phyloP scores from a whole-genome alignment of 2,329 filamentous ascomycete species.

The Pseudogymnoascus verrucosus region DNA sequence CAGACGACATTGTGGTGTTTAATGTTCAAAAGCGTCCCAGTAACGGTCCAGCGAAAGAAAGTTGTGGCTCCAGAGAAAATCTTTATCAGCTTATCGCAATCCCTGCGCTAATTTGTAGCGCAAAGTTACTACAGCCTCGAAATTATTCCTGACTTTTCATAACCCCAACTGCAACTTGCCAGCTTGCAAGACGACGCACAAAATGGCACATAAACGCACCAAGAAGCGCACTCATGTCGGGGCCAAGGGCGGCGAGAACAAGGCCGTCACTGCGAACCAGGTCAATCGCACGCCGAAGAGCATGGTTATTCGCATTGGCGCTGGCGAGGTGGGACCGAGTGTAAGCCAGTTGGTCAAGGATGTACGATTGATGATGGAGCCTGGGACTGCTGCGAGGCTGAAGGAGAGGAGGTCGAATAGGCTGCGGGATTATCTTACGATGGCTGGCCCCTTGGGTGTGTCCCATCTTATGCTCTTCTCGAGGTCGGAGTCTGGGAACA shows the following conservation, averaged over 20 bases:
- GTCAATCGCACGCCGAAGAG: constrained; percentile 69
- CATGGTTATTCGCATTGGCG: constrained; percentile 97
- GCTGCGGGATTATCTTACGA: constrained; percentile 84
- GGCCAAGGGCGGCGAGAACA: constrained; percentile 45
- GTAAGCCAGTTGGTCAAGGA: constrained; percentile 88
- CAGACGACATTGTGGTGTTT: constrained; percentile 22
- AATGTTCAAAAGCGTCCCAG: constrained; percentile 8
- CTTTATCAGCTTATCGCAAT: constrained; percentile 27
- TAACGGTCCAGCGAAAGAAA: background rate
- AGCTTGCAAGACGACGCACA: constrained; percentile 14
- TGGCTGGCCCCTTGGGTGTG: constrained; percentile 90
- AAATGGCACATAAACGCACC: constrained; percentile 70
- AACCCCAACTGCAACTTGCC: constrained; percentile 14
- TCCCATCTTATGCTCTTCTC: constrained; percentile 92
- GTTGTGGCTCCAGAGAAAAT: constrained; percentile 17
- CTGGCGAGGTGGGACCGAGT: constrained; percentile 84
- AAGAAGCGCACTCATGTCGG: constrained; percentile 86
- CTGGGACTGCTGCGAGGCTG: constrained; percentile 78
- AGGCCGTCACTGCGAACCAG: constrained; percentile 52
- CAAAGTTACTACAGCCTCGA: constrained; percentile 18
- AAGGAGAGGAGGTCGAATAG: constrained; percentile 86
- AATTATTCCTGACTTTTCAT: constrained; percentile 20
- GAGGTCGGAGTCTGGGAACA: constrained; percentile 80
- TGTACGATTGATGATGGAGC: constrained; percentile 90
- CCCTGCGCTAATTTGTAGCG: constrained; percentile 21